A percentile compares a stretch with the other conserved stretches of the same genome.
phyloP scores from a whole-genome alignment of 2,329 filamentous ascomycete genomes.

The Xylaria polymorpha region DNA sequence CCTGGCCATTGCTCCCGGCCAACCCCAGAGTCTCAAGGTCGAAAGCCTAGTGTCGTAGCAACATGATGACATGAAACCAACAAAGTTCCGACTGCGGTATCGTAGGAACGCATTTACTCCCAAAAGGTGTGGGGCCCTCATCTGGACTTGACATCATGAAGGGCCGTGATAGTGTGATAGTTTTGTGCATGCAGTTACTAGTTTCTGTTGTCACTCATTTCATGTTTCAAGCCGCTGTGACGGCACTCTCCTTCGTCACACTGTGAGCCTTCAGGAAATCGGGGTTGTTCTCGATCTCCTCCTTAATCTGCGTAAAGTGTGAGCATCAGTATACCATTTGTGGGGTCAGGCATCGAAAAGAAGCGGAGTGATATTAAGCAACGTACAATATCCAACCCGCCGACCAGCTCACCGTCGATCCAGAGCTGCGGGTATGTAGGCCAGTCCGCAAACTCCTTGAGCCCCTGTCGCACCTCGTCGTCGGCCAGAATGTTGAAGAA shows the following conservation, averaged over 20 bases:
- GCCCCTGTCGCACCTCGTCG: slow-evolving; percentile 93
- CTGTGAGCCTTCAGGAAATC: slow-evolving; percentile 84
- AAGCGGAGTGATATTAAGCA: slow-evolving; percentile 16
- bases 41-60: slow-evolving; percentile 4
- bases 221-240: slow-evolving; percentile 47
- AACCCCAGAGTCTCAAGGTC: background rate
- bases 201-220: background rate
- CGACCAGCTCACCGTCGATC: slow-evolving; percentile 89
- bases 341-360: background rate
- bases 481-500: slow-evolving; percentile 99
- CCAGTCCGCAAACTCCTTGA: slow-evolving; percentile 99
- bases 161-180: slow-evolving; percentile 1
- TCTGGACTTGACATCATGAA: slow-evolving; percentile 3
- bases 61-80: slow-evolving; percentile 5
- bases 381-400: slow-evolving; percentile 94
- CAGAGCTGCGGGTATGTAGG: slow-evolving; percentile 97
- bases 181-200: background rate
- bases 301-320: slow-evolving; percentile 76
- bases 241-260: slow-evolving; percentile 58
- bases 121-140: background rate
- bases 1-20: background rate
- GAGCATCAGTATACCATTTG: slow-evolving; percentile 5
- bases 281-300: slow-evolving; percentile 85
- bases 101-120: slow-evolving; percentile 12
- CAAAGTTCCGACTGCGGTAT: background rate